Base-by-base conservation (phyloP, 116 monocot species). In the Cymodocea nodosa region DNA sequence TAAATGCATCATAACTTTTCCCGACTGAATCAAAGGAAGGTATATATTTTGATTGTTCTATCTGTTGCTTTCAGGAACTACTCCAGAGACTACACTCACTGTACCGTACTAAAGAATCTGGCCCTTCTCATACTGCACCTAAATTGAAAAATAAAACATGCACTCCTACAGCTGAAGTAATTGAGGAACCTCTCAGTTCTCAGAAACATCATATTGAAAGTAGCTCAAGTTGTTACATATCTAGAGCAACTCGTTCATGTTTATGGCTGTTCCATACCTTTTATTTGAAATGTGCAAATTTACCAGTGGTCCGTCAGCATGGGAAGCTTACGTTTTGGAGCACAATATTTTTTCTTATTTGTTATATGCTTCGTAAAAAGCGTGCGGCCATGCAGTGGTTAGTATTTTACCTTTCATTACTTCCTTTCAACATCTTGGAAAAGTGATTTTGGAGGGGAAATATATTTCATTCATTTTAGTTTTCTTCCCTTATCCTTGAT, bases 181-280 rank as follows among this genome's bases (percentile, higher is more conserved):
- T 59, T 60, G 50, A 36, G 6, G 34, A 72, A 50, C 60, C 57
- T 35, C 24, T 35, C 36, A 73, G 76, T 35, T 35, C 36, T 61
- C 48, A 52, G 52, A 37, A 6, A 39, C 39, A 60, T 20, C 66
- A 51, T 50, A 79, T 60, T 70, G 63, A 53, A 52, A 61, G 79
- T 66, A 23, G 54, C 23, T 59, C 49, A 3, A 74, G 72, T 36
- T 44, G 40, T 48, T 51, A 37, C 24, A 34, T 56, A 9, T 20
- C 52, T 3, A 78, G 65, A 80, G 71, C 74, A 70, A 36, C 70
- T 15, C 17, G 53, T 34, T 64, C 77, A 56, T 81, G 66, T 17
- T 51, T 78, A 22, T 81, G 83, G 81, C 79, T 83, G 83, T 83
- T 77, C 40, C 74, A 56, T n/a, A 77, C 75, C 53, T 16, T 82